phyloP scores from a whole-genome alignment of 768 basidiomycete species.

The Lentinus brumalis region DNA sequence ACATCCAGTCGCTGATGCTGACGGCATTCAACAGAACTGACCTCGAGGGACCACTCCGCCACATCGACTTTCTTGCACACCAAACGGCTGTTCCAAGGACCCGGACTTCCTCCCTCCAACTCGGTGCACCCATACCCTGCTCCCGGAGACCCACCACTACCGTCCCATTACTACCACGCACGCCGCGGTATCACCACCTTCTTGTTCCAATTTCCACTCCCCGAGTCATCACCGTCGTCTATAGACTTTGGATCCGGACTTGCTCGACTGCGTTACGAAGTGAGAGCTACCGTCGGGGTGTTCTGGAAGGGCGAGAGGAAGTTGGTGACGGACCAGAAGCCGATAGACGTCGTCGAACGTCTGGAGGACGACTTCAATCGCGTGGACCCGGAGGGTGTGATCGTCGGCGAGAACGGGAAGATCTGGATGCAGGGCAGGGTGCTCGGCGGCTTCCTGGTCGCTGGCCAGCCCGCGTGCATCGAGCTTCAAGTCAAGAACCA shows the following conservation, averaged over 20 bases:
- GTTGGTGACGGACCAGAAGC: conserved; percentile 62
- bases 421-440: conserved; percentile 75
- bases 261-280: conserved; percentile 71
- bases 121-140: conserved; percentile 68
- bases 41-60: conserved; percentile 78
- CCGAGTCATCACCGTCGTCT: conserved; percentile 65
- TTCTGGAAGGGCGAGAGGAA: conserved; percentile 74
- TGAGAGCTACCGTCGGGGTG: conserved; percentile 71
- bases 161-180: conserved; percentile 67
- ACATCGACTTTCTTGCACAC: conserved; percentile 75
- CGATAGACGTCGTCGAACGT: conserved; percentile 65
- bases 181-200: conserved; percentile 79
- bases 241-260: conserved; percentile 71
- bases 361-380: conserved; percentile 39
- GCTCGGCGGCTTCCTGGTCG: conserved; percentile 61
- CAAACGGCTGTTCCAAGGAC: conserved; percentile 76
- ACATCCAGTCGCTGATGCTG: background rate
- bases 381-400: conserved; percentile 55
- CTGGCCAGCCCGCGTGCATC: conserved; percentile 71
- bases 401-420: conserved; percentile 78
- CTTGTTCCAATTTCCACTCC: conserved; percentile 76
- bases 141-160: conserved; percentile 61
- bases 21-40: conserved; percentile 52
- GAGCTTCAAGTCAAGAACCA: conserved; percentile 84
- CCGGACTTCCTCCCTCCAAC: conserved; percentile 81